Conservation (phyloP, 2,329 filamentous ascomycete species). For the Aspergillus pseudoglaucus region DNA sequence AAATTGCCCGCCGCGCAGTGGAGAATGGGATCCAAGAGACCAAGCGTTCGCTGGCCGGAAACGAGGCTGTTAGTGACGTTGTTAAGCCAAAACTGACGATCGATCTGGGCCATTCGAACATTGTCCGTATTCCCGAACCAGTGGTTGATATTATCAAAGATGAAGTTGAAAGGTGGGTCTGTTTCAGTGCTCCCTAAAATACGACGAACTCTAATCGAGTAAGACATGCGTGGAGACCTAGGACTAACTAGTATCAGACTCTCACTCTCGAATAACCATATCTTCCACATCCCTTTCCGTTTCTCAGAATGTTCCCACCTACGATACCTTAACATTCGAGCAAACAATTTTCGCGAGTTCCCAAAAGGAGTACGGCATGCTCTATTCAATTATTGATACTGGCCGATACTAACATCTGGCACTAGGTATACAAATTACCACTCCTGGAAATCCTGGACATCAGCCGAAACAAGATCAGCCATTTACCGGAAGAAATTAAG, state of each 20-base stretch:
- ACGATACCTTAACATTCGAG: constrained; percentile 45
- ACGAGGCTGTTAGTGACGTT: constrained; percentile 40
- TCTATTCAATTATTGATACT: constrained; percentile 3
- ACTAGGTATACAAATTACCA: constrained; percentile 73
- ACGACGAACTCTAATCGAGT: not conserved
- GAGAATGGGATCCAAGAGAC: constrained; percentile 43
- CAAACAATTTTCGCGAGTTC: constrained; percentile 52
- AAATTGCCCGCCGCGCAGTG: constrained; percentile 39
- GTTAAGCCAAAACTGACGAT: constrained; percentile 46
- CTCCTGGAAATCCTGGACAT: constrained; percentile 90
- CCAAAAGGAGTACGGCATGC: constrained; percentile 52
- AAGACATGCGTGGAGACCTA: not conserved
- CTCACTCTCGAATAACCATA: constrained; percentile 46
- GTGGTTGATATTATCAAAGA: constrained; percentile 48
- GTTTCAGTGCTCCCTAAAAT: not conserved
- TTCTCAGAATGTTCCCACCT: constrained; percentile 45
- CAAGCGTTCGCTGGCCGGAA: constrained; percentile 42
- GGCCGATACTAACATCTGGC: not conserved
- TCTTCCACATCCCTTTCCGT: constrained; percentile 43
- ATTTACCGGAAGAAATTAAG: constrained; percentile 70
- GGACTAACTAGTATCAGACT: constrained; percentile 30
- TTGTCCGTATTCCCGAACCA: constrained; percentile 43
- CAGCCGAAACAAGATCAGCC: constrained; percentile 75
- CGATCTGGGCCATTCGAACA: constrained; percentile 45
- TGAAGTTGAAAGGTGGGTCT: constrained; percentile 45